phyloP scores from a whole-genome alignment of 2,329 filamentous ascomycete genomes.

The Podosphaera xanthii region DNA sequence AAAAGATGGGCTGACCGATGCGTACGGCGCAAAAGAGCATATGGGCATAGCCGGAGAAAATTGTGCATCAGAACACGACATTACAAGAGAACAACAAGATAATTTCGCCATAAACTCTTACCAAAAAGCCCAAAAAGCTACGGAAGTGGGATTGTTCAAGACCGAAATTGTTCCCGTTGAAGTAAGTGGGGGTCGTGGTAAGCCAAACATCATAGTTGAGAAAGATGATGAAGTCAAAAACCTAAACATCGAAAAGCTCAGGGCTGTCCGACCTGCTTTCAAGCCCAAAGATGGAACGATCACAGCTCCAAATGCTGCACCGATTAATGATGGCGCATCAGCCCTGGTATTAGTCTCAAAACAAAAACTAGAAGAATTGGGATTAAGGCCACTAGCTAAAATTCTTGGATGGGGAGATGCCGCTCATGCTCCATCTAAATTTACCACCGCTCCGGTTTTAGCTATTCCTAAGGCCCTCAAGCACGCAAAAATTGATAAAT shows the following conservation, averaged over 20 bases:
- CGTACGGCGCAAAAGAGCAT: conserved; percentile 77
- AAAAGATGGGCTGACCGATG: conserved; percentile 85
- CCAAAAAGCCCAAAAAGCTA: conserved; percentile 74
- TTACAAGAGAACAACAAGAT: conserved; percentile 73
- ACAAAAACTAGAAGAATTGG: conserved; percentile 77
- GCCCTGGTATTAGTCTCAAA: conserved; percentile 87
- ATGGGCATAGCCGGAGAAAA: conserved; percentile 91
- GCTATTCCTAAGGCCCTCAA: conserved; percentile 95
- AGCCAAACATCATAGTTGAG: conserved; percentile 59
- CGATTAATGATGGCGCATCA: conserved; percentile 82
- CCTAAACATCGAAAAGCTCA: conserved; percentile 64
- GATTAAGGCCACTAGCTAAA: conserved; percentile 79
- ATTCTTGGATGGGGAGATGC: conserved; percentile 96
- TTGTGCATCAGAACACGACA: conserved; percentile 61
- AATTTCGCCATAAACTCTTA: conserved; percentile 91
- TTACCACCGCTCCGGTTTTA: conserved; percentile 81
- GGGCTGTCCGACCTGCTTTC: conserved; percentile 66
- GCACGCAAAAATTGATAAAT: conserved; percentile 63
- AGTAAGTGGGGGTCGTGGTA: conserved; percentile 70
- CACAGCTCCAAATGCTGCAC: conserved; percentile 88
- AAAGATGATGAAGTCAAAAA: conserved; percentile 95
- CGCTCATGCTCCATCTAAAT: conserved; percentile 74
- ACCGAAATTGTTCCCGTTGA: conserved; percentile 78
- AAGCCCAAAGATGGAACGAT: conserved; percentile 64
- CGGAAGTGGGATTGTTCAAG: conserved; percentile 58